These are phyloP conservation scores for Pseudogymnoascus sp. DNA, from an alignment of 2,329 filamentous ascomycete genomes.

Conservation along the genomic window DNA sequence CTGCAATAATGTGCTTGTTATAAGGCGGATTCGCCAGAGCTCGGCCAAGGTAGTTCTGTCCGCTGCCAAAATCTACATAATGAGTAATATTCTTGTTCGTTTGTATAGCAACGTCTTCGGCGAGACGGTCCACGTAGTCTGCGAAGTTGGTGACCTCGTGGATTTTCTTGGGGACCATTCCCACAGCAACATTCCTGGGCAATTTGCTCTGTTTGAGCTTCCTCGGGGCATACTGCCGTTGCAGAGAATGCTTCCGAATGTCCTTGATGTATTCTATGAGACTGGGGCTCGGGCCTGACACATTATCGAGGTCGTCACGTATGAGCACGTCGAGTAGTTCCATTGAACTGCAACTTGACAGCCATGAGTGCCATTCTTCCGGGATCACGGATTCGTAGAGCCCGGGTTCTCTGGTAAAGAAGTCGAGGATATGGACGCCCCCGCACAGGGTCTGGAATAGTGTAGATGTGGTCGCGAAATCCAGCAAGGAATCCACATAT, in stretches of 20 bases:
- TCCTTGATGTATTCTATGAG: slow-evolving; percentile 65
- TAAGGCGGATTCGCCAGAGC: slow-evolving; percentile 80
- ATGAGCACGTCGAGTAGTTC: slow-evolving; percentile 73
- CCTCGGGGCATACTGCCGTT: slow-evolving; percentile 47
- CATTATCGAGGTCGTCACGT: slow-evolving; percentile 58
- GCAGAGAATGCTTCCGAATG: slow-evolving; percentile 62
- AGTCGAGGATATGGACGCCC: slow-evolving; percentile 94
- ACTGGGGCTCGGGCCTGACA: slow-evolving; percentile 32
- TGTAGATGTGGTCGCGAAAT: slow-evolving; percentile 65
- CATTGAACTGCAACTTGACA: slow-evolving; percentile 63
- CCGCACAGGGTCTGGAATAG: slow-evolving; percentile 86
- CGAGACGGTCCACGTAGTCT: slow-evolving; percentile 63
- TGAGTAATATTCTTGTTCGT: slow-evolving; percentile 63
- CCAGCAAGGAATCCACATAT: slow-evolving; percentile 70
- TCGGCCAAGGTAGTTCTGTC: slow-evolving; percentile 90
- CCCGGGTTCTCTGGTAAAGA: slow-evolving; percentile 78
- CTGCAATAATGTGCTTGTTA: slow-evolving; percentile 78
- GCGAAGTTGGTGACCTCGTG: slow-evolving; percentile 91
- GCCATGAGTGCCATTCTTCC: slow-evolving; percentile 72
- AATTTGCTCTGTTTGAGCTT: slow-evolving; percentile 44
- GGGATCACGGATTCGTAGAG: slow-evolving; percentile 74
- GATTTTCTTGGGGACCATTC: slow-evolving; percentile 93
- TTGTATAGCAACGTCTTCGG: slow-evolving; percentile 48
- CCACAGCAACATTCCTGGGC: slow-evolving; percentile 66
- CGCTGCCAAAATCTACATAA: slow-evolving; percentile 91